Evolutionary conservation across 2,329 filamentous ascomycete genomes (phyloP), one percentile per base, ranked within the genome.

Genomic region (Aspergillus transmontanensis): DNA sequence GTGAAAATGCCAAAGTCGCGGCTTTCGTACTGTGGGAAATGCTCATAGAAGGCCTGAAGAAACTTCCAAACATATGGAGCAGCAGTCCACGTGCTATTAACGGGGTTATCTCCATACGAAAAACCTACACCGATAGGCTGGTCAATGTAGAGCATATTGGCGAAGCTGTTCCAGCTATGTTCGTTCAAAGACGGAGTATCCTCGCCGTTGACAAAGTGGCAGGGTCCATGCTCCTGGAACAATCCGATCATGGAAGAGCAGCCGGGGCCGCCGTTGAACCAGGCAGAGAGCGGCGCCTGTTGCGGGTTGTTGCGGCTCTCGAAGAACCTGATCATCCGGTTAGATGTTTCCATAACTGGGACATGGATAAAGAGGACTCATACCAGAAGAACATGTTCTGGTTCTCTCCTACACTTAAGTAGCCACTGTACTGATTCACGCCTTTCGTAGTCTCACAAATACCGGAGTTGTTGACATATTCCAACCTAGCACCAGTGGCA

Each of bases 81-180:
- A 11, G 83, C 82, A 3, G 78, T 79, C 11, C 76, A 75, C 4
- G 83, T 85, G 30, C 78, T 80, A 4, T 75, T 79, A 32, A 78
- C 62, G 60, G 69, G 19, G 70, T 66, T 53, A 7, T 59, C 64
- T 45, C 72, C 75, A 71, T 86, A 86, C 0, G 81, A 84, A 66
- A 86, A 82, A 3, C 85, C 85, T 10, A 83, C 81, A n/a, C 82
- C 80, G 9, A 81, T 82, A 21, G 85, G 88, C 71, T 89, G 83
- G 66, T 90, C 88, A 67, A 91, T 84, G 74, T 89, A 91, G 14
- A 91, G 82, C 81, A 90, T 85, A 69, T 90, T 89, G 66, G 82
- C 84, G 26, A 83, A 81, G 68, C 85, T 85, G 64, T 86, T 87
- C 83, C 86, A 89, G 4, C 86, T 85, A 73, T 84, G 85, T 0